Conservation (phyloP, 768 basidiomycete genomes). For the Russula sp. region DNA sequence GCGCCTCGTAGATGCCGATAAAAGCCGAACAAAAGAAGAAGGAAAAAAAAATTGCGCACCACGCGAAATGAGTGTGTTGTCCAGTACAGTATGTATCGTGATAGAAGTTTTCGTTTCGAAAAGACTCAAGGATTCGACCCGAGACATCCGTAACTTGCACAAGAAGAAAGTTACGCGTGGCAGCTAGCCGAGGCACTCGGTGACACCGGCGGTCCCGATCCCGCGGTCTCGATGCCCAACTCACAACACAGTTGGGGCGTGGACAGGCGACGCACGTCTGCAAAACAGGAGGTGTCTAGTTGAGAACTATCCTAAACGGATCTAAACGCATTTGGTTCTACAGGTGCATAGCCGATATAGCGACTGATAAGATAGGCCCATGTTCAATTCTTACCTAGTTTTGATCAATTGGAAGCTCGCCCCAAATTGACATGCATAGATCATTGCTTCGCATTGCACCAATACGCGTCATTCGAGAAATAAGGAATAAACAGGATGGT, state of each 20-base stretch:
- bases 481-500: not conserved
- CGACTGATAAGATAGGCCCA: no score
- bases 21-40: not conserved
- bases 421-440: not conserved
- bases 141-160: no score
- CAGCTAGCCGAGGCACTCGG: not conserved
- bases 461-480: not conserved
- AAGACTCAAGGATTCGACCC: no score
- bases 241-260: not conserved
- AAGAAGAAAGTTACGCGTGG: no score
- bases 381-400: not conserved
- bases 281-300: not conserved
- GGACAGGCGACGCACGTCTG: not conserved
- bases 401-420: not conserved
- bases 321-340: not conserved
- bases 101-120: no score
- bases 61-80: no score
- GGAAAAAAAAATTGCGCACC: no score
- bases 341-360: not conserved
- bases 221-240: not conserved
- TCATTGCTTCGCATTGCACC: not conserved
- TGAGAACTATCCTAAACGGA: not conserved
- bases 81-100: no score
- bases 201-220: not conserved
- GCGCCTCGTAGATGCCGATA: not conserved